Evolutionary conservation across 768 basidiomycete genomes (phyloP), one percentile per base, ranked within the genome.

Genomic region (Russula lepida): DNA sequence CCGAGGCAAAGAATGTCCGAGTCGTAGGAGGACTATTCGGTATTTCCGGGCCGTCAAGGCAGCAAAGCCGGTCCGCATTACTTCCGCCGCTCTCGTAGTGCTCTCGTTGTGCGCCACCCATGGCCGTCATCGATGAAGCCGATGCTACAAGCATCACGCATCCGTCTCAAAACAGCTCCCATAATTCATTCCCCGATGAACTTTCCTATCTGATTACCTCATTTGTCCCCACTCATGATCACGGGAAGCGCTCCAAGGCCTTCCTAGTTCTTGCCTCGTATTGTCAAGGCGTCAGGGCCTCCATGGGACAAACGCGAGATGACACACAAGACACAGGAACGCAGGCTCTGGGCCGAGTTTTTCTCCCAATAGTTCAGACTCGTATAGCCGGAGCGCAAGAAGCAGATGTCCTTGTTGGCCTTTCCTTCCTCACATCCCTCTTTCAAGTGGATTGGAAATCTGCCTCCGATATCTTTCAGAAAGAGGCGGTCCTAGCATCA

Each of bases 401-500:
- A 70, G 59, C 68, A 12, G 75, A 77, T 37, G 71, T 84, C 28
- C 73, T 86, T 19, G 72, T 75, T 15, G 84, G 83, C 12, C 72
- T 88, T 41, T 79, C 83, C 1, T 86, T 92, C 70, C 76, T 93
- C 52, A 76, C 80, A n/a, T 89, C 89, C 0, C 75, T 95, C 21
- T 91, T 92, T 68, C 89, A 92, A 69, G 83, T 92, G n/a, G 89
- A 92, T 66, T 80, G 84, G 72, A 74, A 79, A 54, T 75, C 83
- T 1, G 92, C 89, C 11, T 76, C 84, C 11, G 66, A 77, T 25
- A 82, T 95, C 56, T 84, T 93, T 59, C 71, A 74, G 39, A 76
- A 78, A 53, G 85, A 89, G 61, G 85, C 83, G 4, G 70, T 86
- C 17, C 66, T 85, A 33, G 84, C 88, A 41, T 78, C 79, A 48